Evolutionary conservation across 768 basidiomycete species (phyloP), one percentile per base, ranked within the genome.

Genomic region (Leccinum variicolor): DNA sequence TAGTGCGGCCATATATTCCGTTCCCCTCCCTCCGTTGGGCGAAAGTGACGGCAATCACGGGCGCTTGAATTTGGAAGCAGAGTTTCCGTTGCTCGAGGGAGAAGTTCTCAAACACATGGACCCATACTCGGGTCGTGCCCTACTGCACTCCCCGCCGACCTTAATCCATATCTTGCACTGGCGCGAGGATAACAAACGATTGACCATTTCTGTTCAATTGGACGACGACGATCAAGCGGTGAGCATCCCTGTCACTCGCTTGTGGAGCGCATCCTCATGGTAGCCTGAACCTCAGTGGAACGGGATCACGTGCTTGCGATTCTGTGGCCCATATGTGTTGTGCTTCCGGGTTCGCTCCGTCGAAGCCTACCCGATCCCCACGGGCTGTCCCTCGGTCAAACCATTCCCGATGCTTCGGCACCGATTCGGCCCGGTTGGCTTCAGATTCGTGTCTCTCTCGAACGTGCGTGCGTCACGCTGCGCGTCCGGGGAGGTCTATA

Each of bases 301-400:
- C 36, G 73, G 73, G 1, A 72, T 84, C 9, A 67, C 81, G 1
- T 75, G 73, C 9, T 58, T 81, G 17, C 75, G 72, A 17, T 74
- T 85, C 41, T 72, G 81, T 39, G 82, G 79, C 3, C 70, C 75
- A 0, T 79, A 81, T 53, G 62, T 86, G n/a, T 68, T 86, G 25
- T 74, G 81, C 23, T 77, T 85, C 64, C 82, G 78, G 56, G 70
- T 76, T 1, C 80, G 78, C 6, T 77, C 83, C 1, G 62, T 87
- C 23, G 82, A 85, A 56, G 67, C 83, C 3, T 76, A 26, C 50
- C 67, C 48, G 29, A 52, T 53, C 47, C 63, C 57, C 28, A 55
- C 55, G 11, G 57, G 54, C 62, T 69, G 31, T 51, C 21, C 25
- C 2, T 41, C 50, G 11, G 26, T 58, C 52, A 4, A 33, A 8